These are phyloP conservation scores for Nicotiana undulata DNA, from an alignment of 257 asterid species.

Conservation along the genomic window DNA sequence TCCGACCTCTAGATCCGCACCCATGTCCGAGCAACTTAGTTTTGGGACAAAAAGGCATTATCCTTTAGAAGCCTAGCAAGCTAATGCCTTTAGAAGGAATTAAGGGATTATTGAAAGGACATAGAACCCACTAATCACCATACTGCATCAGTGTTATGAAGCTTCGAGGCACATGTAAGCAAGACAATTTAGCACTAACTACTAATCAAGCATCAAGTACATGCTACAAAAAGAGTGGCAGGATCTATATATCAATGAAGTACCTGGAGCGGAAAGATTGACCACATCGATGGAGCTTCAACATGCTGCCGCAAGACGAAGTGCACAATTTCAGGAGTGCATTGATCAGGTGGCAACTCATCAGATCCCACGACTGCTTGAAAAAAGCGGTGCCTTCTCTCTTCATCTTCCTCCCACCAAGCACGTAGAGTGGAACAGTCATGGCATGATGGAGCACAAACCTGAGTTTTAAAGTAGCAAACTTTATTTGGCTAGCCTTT, in stretches of 20 bases:
- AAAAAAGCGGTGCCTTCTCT: slow-evolving; percentile 55
- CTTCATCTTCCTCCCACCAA: slow-evolving; percentile 99
- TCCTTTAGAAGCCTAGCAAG: not conserved
- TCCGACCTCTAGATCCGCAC: no score
- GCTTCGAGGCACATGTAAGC: not conserved
- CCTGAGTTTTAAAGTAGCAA: slow-evolving; percentile 29
- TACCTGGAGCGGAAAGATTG: slow-evolving; percentile 98
- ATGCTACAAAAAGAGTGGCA: not conserved
- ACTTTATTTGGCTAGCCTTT: not conserved
- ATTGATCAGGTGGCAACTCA: slow-evolving; percentile 63
- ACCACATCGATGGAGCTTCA: slow-evolving; percentile 97
- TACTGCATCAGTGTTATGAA: not conserved
- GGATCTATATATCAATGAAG: slow-evolving; percentile 1
- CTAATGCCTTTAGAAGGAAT: not conserved
- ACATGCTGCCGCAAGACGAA: slow-evolving; percentile 71
- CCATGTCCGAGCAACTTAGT: no score
- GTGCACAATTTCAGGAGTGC: slow-evolving; percentile 71
- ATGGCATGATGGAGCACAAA: slow-evolving; percentile 97
- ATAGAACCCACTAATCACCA: not conserved
- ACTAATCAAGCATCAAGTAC: not conserved
- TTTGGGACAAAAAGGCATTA: not conserved
- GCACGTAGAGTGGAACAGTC: slow-evolving; percentile 97
- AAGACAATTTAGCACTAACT: not conserved
- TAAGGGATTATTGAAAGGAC: not conserved
- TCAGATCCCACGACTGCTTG: slow-evolving; percentile 64